Evolutionary conservation across 495 filamentous ascomycete species (phyloP).

Genomic region (Tuber borchii): DNA sequence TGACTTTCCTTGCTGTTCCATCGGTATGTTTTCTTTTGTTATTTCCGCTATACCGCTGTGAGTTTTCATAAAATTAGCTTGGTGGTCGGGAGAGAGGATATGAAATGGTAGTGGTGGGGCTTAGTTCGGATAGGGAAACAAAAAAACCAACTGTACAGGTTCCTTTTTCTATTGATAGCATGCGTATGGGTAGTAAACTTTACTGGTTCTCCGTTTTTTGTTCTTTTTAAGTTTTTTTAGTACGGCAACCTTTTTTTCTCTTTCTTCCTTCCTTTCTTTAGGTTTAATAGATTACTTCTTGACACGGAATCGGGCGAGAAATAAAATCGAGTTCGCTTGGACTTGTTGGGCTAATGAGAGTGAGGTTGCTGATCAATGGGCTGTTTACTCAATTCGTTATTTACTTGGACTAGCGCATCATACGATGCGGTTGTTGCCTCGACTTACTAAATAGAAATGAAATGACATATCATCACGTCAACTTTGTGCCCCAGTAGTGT

Average conservation of each 20-base stretch:
- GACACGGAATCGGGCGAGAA: not conserved
- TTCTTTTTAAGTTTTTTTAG: not conserved
- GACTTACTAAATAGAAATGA: not conserved
- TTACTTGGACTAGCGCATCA: not conserved
- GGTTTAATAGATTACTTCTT: not conserved
- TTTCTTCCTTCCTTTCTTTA: not conserved
- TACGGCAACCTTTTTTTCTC: not conserved
- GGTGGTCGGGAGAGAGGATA: not conserved
- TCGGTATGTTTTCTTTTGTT: not conserved
- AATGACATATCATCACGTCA: not conserved
- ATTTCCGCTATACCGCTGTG: not conserved
- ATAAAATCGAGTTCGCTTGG: not conserved
- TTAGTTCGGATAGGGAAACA: not conserved
- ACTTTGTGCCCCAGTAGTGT: not conserved
- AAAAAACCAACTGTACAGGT: slow-evolving; percentile 2
- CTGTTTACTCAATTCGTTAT: not conserved
- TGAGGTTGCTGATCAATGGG: not conserved
- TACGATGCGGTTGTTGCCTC: not conserved
- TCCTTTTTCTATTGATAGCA: not conserved
- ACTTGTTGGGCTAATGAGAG: not conserved
- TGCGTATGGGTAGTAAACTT: not conserved
- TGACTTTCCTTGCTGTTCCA: not conserved
- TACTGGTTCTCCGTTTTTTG: not conserved
- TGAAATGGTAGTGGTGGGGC: not conserved
- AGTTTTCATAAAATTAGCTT: not conserved